These are phyloP conservation scores for Suhomyces taliae DNA, from an alignment of 1,139 yeast genomes.

Conservation along the genomic window DNA sequence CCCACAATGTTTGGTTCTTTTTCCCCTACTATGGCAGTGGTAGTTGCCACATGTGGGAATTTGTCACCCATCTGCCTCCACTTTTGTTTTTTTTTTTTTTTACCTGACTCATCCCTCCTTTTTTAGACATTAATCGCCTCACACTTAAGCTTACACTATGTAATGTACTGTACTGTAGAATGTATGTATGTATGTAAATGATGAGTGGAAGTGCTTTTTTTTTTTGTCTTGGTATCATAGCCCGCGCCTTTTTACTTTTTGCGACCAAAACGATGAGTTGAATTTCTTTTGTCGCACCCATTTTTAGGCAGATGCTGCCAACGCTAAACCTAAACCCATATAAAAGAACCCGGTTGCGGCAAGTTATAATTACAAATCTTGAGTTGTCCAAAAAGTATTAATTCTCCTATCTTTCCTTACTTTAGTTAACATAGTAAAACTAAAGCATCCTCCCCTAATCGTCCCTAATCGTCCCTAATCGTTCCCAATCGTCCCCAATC, in stretches of 20 bases:
- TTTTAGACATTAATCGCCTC: too few species aligned
- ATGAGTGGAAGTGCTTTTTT: neutral
- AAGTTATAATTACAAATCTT: too few species aligned
- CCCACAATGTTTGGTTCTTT: too few species aligned
- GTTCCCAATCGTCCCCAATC: neutral
- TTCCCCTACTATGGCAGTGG: too few species aligned
- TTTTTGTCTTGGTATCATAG: neutral
- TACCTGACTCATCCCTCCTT: too few species aligned
- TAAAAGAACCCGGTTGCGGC: neutral
- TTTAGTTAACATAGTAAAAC: neutral
- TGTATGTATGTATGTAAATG: too few species aligned
- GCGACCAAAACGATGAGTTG: slow-evolving; percentile 1
- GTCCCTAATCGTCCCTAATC: neutral
- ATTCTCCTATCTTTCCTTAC: neutral
- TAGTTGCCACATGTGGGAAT: too few species aligned
- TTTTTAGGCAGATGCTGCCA: neutral
- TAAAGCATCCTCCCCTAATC: neutral
- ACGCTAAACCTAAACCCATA: neutral
- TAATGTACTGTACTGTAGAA: too few species aligned
- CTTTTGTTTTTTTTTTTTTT: too few species aligned
- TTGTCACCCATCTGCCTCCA: too few species aligned
- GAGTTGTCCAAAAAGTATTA: neutral
- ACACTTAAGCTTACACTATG: too few species aligned
- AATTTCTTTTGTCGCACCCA: slow-evolving; percentile 2
- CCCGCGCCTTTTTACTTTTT: neutral